Evolutionary conservation across 306 rosid genomes (phyloP).

Genomic region (Acacia crassicarpa): DNA sequence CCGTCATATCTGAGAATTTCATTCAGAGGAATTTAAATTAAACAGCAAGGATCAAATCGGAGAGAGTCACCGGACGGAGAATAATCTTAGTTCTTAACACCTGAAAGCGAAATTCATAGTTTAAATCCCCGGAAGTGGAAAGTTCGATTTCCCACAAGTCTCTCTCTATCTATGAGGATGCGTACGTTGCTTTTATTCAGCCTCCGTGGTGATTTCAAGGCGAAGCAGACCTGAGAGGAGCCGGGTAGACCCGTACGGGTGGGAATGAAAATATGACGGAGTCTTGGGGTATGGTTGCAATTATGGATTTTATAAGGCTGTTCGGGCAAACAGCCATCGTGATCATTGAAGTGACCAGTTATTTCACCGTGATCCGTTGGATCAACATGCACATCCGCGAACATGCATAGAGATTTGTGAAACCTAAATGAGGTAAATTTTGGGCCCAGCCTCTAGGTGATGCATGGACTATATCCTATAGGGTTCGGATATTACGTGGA

Average conservation of each 20-base stretch:
- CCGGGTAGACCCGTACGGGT: slow-evolving; percentile 27
- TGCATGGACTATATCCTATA: too few species aligned
- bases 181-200: slow-evolving; percentile 24
- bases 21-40: slow-evolving; percentile 31
- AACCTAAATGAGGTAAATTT: background rate
- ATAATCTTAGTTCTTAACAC: slow-evolving; percentile 7
- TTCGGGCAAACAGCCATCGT: background rate
- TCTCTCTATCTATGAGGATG: slow-evolving; percentile 6
- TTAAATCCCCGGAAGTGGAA: background rate
- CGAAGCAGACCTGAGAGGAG: slow-evolving; percentile 33
- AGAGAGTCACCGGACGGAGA: slow-evolving; percentile 34
- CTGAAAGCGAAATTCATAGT: slow-evolving; percentile 10
- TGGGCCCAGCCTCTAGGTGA: background rate
- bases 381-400: background rate
- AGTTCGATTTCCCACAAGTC: slow-evolving; percentile 5
- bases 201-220: slow-evolving; percentile 39
- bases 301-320: background rate
- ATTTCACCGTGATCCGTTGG: slow-evolving; percentile 5
- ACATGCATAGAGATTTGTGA: slow-evolving; percentile 1
- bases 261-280: background rate
- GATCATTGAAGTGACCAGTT: background rate
- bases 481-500: too few species aligned
- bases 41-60: slow-evolving; percentile 35
- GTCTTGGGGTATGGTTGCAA: background rate
- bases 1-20: slow-evolving; percentile 41